A percentile compares a stretch with the other conserved stretches of the same genome.
These are phyloP conservation scores for Myrica gale DNA, from an alignment of 306 rosid genomes.

Conservation along the genomic window DNA sequence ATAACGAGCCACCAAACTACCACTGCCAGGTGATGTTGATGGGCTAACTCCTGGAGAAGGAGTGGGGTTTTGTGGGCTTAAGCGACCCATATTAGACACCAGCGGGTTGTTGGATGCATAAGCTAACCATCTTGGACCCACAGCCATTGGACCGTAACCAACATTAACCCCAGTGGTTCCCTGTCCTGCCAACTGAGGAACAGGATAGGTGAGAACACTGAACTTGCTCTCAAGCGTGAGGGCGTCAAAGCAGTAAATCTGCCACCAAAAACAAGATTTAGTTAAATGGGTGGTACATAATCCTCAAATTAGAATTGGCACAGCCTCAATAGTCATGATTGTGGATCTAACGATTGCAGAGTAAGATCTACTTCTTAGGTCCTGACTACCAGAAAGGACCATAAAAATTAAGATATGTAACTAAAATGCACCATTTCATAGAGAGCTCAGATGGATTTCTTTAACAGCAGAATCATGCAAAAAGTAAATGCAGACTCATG, in stretches of 20 bases:
- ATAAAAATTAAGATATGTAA: not conserved
- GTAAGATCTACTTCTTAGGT: not conserved
- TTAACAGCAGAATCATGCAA: not conserved
- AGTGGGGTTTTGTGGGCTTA: slow-evolving; percentile 69
- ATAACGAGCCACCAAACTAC: slow-evolving; percentile 69
- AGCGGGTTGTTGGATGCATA: slow-evolving; percentile 72
- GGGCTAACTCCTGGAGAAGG: slow-evolving; percentile 74
- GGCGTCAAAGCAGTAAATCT: slow-evolving; percentile 89
- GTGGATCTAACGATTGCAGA: not conserved
- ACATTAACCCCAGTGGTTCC: slow-evolving; percentile 70
- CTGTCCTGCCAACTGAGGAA: slow-evolving; percentile 73
- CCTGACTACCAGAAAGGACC: not conserved
- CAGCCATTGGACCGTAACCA: slow-evolving; percentile 92
- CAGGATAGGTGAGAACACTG: slow-evolving; percentile 82
- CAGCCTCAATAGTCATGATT: slow-evolving; percentile 3
- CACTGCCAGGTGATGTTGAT: slow-evolving; percentile 68
- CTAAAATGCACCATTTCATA: not conserved
- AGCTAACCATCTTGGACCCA: slow-evolving; percentile 97
- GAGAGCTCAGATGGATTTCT: not conserved
- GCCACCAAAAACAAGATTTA: slow-evolving; percentile 40
- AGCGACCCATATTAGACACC: slow-evolving; percentile 54
- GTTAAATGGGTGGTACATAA: slow-evolving; percentile 5
- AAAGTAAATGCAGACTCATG: not conserved
- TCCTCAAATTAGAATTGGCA: not conserved
- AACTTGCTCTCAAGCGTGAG: slow-evolving; percentile 71